phyloP scores from a whole-genome alignment of 371 early-diverging fungal genomes.

The Rhizopus microsporus region DNA sequence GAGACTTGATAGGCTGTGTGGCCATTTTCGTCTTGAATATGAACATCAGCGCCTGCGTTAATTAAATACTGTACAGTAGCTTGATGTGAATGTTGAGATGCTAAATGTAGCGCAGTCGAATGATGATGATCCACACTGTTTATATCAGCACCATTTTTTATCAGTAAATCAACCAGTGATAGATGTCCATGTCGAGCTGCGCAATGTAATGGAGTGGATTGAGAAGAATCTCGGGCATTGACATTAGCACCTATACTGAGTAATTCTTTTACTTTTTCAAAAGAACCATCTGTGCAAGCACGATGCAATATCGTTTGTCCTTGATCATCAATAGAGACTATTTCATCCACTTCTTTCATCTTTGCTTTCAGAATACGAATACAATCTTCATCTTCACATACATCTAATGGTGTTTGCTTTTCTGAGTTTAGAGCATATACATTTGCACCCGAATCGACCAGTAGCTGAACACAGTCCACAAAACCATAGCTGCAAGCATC shows the following conservation, averaged over 20 bases:
- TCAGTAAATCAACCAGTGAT: conserved; percentile 60
- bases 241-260: conserved; percentile 74
- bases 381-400: conserved; percentile 43
- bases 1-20: conserved; percentile 61
- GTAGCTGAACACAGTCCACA: conserved; percentile 52
- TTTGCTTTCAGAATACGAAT: conserved; percentile 26
- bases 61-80: conserved; percentile 68
- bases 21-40: conserved; percentile 50
- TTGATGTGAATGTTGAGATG: conserved; percentile 40
- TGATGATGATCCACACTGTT: conserved; percentile 47
- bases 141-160: conserved; percentile 74
- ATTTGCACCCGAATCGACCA: conserved; percentile 61
- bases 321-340: conserved; percentile 29
- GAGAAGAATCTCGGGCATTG: conserved; percentile 63
- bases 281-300: conserved; percentile 30
- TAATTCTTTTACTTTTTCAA: conserved; percentile 24
- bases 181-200: conserved; percentile 72
- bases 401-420: conserved; percentile 54
- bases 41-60: conserved; percentile 64
- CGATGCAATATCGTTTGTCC: conserved; percentile 41
- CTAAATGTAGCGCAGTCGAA: conserved; percentile 65
- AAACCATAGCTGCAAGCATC: conserved; percentile 78
- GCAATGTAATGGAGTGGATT: conserved; percentile 82
- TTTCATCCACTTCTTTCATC: conserved; percentile 37
- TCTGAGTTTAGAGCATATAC: conserved; percentile 52